Evolutionary conservation across 2,329 filamentous ascomycete genomes (phyloP).

Genomic region (Ophiostoma tasmaniense): DNA sequence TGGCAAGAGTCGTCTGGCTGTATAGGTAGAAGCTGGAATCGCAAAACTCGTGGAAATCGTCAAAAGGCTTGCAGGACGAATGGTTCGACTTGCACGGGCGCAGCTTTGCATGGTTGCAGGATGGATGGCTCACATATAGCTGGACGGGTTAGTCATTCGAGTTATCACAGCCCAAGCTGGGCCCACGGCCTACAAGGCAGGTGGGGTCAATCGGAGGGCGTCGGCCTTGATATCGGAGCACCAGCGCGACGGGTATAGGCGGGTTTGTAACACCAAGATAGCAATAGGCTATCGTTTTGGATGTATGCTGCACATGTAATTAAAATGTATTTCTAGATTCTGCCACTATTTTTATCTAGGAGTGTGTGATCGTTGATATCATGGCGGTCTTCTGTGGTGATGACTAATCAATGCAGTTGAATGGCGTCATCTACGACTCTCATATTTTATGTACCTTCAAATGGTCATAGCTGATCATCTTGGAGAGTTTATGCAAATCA

Average conservation of each 20-base stretch:
- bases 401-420: neutral
- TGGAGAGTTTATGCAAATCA: no score
- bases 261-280: neutral
- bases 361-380: no score
- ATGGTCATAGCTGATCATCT: no score
- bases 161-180: neutral
- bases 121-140: neutral
- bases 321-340: no score
- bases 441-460: neutral
- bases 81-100: neutral
- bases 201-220: slow-evolving; percentile 2
- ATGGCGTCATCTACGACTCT: neutral
- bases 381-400: no score
- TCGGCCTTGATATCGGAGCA: slow-evolving; percentile 3
- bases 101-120: neutral
- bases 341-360: no score
- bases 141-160: neutral
- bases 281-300: neutral
- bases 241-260: neutral
- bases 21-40: neutral
- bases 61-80: neutral
- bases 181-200: neutral
- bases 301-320: no score
- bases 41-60: neutral
- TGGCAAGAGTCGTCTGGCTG: neutral